Evolutionary conservation across 1,284 basidiomycete species (phyloP), one percentile per base, ranked within the genome.

Genomic region (Spongispora temasekensis): DNA sequence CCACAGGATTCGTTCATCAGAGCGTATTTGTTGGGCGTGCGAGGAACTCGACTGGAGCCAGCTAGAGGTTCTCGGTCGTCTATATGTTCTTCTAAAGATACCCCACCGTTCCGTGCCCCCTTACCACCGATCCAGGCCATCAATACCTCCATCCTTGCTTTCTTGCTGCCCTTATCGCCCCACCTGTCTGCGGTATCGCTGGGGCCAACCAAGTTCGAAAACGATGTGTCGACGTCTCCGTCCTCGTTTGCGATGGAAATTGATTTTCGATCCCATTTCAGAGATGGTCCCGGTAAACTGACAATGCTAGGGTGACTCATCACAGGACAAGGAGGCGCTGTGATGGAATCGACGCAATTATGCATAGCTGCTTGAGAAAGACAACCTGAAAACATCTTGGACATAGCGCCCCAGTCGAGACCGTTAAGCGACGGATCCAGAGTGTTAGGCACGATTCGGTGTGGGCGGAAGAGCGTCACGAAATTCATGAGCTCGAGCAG

Each of bases 401-500:
- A 79, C 60, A 95, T 85, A 57, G 81, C 83, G 2, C 81, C 80
- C 83, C 88, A 91, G 66, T 95, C 92, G 6, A 91, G 76, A 4
- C 87, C 85, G 15, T 79, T 69, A 4, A 89, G 70, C 2, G 77
- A 75, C 0, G 87, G 84, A 30, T 88, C 81, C 7, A 96, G 81
- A 0, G 91, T 91, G 67, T 95, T 96, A 0, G 94, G 94, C 2
- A 93, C 83, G 2, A 97, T 75, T 2, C 83, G 78, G 23, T 76
- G 80, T 0, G 95, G 95, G 25, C 82, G 83, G 75, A 98, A 97
- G 12, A 95, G 78, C 0, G 82, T 76, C 15, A 96, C 92, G 55
- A 97, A 90, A 4, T 79, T 76, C 63, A 87, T 87, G 2, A 98
- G 81, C 70, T 98, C 95, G 0, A 92, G 91, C 1, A 96, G 81